Base-by-base conservation (phyloP, 2,329 filamentous ascomycete species). In the Orbilia oligospora region DNA sequence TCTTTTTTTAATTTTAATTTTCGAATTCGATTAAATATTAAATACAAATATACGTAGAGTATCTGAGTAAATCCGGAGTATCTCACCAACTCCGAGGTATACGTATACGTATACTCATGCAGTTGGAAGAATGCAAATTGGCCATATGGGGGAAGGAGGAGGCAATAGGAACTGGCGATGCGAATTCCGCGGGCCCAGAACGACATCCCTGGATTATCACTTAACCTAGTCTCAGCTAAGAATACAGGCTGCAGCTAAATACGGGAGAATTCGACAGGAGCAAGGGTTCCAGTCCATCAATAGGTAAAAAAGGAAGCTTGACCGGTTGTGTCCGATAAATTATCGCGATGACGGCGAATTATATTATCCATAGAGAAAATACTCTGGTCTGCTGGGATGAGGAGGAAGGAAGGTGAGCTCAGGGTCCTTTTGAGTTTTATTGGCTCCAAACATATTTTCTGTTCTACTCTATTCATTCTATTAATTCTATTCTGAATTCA, bases 281-380 rank as follows among this genome's bases (percentile, higher is more conserved):
- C 46, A 58, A 65, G 58, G 58, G 58, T 48, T 36, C 33, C 30
- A 53, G 49, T 14, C 18, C 6, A 41, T 38, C 22, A 55, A 36
- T 30, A 51, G 8, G 10, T 44, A 33, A 61, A 33, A 36, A 33
- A 48, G 41, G 24, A 30, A 64, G 36, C 58, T 30, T 27, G 41
- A 49, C 30, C 44, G 70, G 65, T 22, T 44, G 51, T 41, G 49
- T 71, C 72, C 72, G 72, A 71, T 71, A 48, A 71, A 77, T 77
- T 77, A 71, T 77, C 72, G 72, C 66, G 41, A 58, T 67, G 72
- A 51, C 44, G 66, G 55, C n/a, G 24, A 5, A 56, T 33, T 10
- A n/a, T n/a, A n/a, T n/a, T 18, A 61, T 61, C 24, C 55, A 44
- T n/a, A n/a, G n/a, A n/a, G n/a, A n/a, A n/a, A n/a, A n/a, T n/a